Conservation (phyloP, 345 rosid species). For the Cardamine resedifolia region DNA sequence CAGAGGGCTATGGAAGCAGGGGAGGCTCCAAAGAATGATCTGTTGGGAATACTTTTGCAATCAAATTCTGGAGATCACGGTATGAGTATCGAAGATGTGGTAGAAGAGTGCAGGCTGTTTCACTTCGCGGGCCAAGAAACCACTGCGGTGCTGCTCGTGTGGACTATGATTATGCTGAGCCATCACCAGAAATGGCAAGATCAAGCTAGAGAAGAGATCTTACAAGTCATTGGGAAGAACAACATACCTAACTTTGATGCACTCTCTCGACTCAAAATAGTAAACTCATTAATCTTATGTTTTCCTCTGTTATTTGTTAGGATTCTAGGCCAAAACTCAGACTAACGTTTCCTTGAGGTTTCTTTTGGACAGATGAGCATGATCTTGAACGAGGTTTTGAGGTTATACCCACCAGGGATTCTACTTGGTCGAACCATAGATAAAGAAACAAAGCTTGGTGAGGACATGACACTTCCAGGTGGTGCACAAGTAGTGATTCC, state of each 20-base stretch:
- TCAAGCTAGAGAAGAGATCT: constrained; percentile 66
- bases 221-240: constrained; percentile 45
- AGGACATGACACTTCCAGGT: constrained; percentile 41
- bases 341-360: not conserved
- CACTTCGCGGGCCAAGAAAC: constrained; percentile 76
- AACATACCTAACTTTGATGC: constrained; percentile 39
- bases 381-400: constrained; percentile 40
- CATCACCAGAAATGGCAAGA: constrained; percentile 63
- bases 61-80: constrained; percentile 38
- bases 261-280: constrained; percentile 52
- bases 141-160: constrained; percentile 59
- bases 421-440: constrained; percentile 21
- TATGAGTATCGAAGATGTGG: constrained; percentile 51
- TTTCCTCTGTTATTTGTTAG: not conserved
- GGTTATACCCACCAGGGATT: constrained; percentile 39
- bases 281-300: constrained; percentile 18
- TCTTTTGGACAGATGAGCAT: constrained; percentile 26
- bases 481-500: constrained; percentile 40
- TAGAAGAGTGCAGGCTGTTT: constrained; percentile 72
- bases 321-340: not conserved
- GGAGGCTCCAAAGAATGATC: constrained; percentile 39
- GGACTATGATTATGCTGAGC: constrained; percentile 63
- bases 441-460: constrained; percentile 48
- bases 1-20: constrained; percentile 40
- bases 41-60: constrained; percentile 47